These are phyloP conservation scores for Aegilops speltoides DNA, from an alignment of 176 grass and related monocot genomes.

Conservation along the genomic window DNA sequence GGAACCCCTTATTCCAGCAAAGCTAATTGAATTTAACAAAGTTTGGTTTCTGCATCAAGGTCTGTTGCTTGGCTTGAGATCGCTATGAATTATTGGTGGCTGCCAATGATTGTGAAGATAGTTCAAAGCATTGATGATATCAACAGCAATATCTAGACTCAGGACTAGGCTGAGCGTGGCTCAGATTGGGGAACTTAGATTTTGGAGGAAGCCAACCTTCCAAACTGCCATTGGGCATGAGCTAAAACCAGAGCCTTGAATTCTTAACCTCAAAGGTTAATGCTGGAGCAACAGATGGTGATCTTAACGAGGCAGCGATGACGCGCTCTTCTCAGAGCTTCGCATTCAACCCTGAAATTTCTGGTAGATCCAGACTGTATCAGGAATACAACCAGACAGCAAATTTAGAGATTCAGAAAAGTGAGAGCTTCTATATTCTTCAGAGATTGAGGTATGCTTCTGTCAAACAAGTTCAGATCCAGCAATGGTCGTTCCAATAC, in stretches of 20 bases:
- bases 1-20: constrained; percentile 26
- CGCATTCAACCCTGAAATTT: constrained; percentile 33
- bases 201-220: constrained; percentile 25
- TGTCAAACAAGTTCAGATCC: constrained; percentile 34
- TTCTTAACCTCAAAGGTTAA: not conserved
- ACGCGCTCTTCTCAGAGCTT: not conserved
- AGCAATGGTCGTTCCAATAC: constrained; percentile 22
- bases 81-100: constrained; percentile 43
- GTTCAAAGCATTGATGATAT: constrained; percentile 1
- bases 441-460: constrained; percentile 34
- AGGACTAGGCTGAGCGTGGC: not conserved
- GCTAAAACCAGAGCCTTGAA: constrained; percentile 7
- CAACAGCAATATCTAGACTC: not conserved
- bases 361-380: not conserved
- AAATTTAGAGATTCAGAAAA: constrained; percentile 29
- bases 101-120: constrained; percentile 26
- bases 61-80: constrained; percentile 53
- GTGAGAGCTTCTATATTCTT: constrained; percentile 23
- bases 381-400: constrained; percentile 32
- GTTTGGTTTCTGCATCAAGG: constrained; percentile 34
- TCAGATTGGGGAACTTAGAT: not conserved
- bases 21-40: not conserved
- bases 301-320: constrained; percentile 30
- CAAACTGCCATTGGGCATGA: constrained; percentile 29
- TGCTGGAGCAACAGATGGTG: constrained; percentile 26